phyloP scores from a whole-genome alignment of 805 yeast genomes.

The Pichia heedii region DNA sequence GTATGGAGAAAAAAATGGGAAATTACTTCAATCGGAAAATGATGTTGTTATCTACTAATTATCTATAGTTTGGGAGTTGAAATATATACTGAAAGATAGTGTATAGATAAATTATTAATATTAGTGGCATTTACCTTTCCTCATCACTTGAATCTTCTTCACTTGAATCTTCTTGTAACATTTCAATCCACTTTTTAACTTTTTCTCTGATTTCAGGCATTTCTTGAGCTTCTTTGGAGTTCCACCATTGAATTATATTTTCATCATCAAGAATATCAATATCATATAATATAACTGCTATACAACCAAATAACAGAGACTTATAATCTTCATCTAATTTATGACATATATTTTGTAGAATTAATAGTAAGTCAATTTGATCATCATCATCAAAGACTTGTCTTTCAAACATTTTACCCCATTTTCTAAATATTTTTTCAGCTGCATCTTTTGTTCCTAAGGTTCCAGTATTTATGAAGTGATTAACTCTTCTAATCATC shows the following conservation, averaged over 20 bases:
- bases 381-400: conserved; percentile 80
- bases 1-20: conserved; percentile 5
- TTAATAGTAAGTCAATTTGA: conserved; percentile 58
- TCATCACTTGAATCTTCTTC: conserved; percentile 11
- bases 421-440: conserved; percentile 61
- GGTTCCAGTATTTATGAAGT: conserved; percentile 70
- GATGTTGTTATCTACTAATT: conserved; percentile 5
- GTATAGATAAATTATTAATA: too few relatives aligned
- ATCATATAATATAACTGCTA: conserved; percentile 63
- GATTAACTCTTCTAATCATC: conserved; percentile 56
- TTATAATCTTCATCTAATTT: conserved; percentile 36
- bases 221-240: conserved; percentile 32
- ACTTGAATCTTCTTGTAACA: conserved; percentile 61
- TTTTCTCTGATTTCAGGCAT: conserved; percentile 40
- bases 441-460: conserved; percentile 70
- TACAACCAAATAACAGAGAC: conserved; percentile 42
- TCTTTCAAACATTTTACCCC: conserved; percentile 76
- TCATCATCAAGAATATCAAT: conserved; percentile 79
- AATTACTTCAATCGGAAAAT: neutral
- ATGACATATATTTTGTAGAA: conserved; percentile 38
- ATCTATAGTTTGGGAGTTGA: too few relatives aligned
- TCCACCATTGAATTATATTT: conserved; percentile 78
- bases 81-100: too few relatives aligned
- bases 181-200: conserved; percentile 69
- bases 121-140: conserved; percentile 5